phyloP scores from a whole-genome alignment of 208 protist genomes.

The Entamoeba histolytica region DNA sequence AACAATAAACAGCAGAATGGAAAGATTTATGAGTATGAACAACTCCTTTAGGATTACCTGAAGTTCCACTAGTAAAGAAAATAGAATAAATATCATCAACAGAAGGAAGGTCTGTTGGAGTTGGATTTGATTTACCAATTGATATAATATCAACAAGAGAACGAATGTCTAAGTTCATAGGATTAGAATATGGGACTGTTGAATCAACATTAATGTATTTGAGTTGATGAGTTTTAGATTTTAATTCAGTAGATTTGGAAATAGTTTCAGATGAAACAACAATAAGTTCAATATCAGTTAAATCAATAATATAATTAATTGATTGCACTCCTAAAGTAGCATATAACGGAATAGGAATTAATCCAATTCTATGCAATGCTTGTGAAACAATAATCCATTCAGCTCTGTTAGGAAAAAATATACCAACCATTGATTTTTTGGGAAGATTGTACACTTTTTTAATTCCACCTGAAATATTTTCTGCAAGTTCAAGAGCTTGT shows the following conservation, averaged over 20 bases:
- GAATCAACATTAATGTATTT: neutral
- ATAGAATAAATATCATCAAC: conserved; percentile 4
- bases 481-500: neutral
- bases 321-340: neutral
- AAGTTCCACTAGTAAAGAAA: conserved; percentile 24
- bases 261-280: neutral
- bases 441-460: neutral
- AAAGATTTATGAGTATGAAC: conserved; percentile 7
- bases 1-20: neutral
- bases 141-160: neutral
- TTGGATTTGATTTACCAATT: neutral
- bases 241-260: neutral
- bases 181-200: neutral
- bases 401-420: neutral
- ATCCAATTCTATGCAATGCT: neutral
- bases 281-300: neutral
- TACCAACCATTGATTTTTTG: neutral
- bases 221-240: neutral
- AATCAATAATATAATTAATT: neutral
- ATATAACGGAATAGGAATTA: neutral
- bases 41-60: conserved; percentile 20
- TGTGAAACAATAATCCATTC: neutral
- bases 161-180: neutral
- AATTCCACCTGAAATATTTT: neutral
- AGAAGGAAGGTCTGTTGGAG: neutral